Base-by-base conservation (phyloP, 2,329 filamentous ascomycete genomes). In the Fusarium xyrophilum region DNA sequence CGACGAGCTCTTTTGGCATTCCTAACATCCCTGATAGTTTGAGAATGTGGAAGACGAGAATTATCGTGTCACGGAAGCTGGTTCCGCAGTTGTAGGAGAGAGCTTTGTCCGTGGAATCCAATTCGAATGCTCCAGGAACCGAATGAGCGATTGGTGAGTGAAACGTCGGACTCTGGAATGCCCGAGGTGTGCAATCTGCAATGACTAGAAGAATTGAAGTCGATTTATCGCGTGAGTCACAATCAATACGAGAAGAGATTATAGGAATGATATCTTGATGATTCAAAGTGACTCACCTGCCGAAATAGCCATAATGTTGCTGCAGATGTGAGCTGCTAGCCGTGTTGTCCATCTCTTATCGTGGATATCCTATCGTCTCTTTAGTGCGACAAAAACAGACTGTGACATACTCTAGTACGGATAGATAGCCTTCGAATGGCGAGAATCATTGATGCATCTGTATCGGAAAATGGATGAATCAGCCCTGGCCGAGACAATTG, bases 401-500 rank as follows among this genome's bases (percentile, higher is more conserved):
- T 6, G 13, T 15, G 19, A 46, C 43, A 25, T 25, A n/a, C n/a
- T n/a, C n/a, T n/a, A n/a, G n/a, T n/a, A 25, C 23, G 23, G 23
- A 25, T 12, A 44, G 25, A 32, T 10, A 11, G 8, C 15, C 30
- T 15, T 35, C 4, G 17, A 25, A 35, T 5, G n/a, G 21, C 12
- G 17, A 19, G 15, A 48, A 14, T n/a, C 14, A 12, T 14, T 1
- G 21, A n/a, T 3, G 12, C 9, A 6, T 8, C 0, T 8, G 2
- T 33, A 15, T 33, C 6, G 5, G 21, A n/a, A 11, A 25, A 11
- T 25, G 13, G 12, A 8, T 6, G 8, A 7, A 14, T 13, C 4
- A 11, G 33, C 50, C 3, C 23, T 72, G 7, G 50, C 70, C 25
- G 63, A 56, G 19, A 60, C 60, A 12, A 53, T 73, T 13, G 53